Evolutionary conservation across 2,329 filamentous ascomycete genomes (phyloP), one percentile per base, ranked within the genome.

Genomic region (Alternaria ventricosa): DNA sequence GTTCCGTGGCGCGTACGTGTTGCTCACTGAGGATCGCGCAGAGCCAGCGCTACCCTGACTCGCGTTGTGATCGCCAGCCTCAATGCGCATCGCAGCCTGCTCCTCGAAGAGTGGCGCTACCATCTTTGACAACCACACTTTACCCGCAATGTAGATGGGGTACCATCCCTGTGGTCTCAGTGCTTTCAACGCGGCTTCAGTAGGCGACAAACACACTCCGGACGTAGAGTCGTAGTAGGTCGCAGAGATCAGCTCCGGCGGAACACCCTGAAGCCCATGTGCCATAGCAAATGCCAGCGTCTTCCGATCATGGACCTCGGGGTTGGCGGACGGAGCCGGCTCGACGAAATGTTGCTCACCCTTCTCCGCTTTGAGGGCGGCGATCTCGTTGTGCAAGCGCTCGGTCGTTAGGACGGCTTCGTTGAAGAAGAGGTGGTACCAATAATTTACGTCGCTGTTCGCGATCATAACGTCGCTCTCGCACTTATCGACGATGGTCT

Each of bases 71-170:
- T 18, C 41, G 20, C 27, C 9, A 5, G 23, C 50, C 28, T 57
- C 12, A 7, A 65, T 11, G 3, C 55, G 45, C 2, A 11, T 18
- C 23, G 10, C 62, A 3, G 58, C 61, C 11, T 66, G 55, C 7
- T 66, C 55, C 25, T 66, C 58, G 4, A 58, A 57, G 12, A 64
- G 57, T 2, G 64, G 55, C 55, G 61, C 55, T 23, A 55, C 59
- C 30, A 61, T 54, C 4, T 50, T 59, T 13, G 51, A 36, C 22
- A 64, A 41, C 44, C 50, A 66, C 1, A 61, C 61, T n/a, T 61
- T 66, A 0, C 28, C 53, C 5, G 50, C 8, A 13, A 44, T 23
- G 5, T 11, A 20, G 3, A 64, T n/a, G 2, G 55, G 57, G 3
- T 28, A 8, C 55, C 57, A 61, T 6, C 45, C 58, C 2, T 55